Percentiles rank a stretch among this genome's conserved stretches.
These are phyloP conservation scores for Coniosporium apollinis DNA, from an alignment of 495 filamentous ascomycete genomes.

Conservation along the genomic window DNA sequence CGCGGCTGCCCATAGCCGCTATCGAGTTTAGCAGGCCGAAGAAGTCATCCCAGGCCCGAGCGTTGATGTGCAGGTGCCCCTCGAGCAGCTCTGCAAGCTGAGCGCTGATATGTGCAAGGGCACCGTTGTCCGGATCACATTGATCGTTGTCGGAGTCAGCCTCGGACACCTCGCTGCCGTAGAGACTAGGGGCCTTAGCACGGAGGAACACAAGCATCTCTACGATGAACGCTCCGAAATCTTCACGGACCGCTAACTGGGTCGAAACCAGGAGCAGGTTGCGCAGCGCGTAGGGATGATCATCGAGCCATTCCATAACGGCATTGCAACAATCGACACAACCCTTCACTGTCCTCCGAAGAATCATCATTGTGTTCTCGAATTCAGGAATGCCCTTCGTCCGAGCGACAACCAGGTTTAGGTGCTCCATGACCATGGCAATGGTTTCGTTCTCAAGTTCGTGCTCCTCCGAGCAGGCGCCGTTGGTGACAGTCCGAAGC, in stretches of 20 bases:
- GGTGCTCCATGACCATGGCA: slow-evolving; percentile 50
- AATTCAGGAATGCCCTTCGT: slow-evolving; percentile 53
- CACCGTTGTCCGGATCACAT: no score
- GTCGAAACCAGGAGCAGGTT: slow-evolving; percentile 52
- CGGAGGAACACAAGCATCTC: slow-evolving; percentile 8
- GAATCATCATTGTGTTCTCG: slow-evolving; percentile 33
- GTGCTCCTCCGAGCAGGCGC: slow-evolving; percentile 33
- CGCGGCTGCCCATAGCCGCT: no score
- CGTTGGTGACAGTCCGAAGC: slow-evolving; percentile 26
- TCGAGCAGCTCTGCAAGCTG: no score
- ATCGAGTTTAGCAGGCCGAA: no score
- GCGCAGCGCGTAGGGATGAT: slow-evolving; percentile 38
- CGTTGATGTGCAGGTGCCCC: no score
- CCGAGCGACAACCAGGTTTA: slow-evolving; percentile 64
- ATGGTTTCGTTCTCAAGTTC: slow-evolving; percentile 42
- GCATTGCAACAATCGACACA: slow-evolving; percentile 40
- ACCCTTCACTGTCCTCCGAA: slow-evolving; percentile 35
- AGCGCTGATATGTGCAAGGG: no score
- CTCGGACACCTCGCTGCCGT: slow-evolving; percentile 9
- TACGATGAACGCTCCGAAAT: slow-evolving; percentile 19
- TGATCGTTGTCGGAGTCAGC: slow-evolving; percentile 6
- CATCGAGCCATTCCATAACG: slow-evolving; percentile 46
- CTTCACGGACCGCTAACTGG: slow-evolving; percentile 41
- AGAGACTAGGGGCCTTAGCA: slow-evolving; percentile 10
- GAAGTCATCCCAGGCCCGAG: no score